Percentiles rank a stretch among this genome's conserved stretches.
These are phyloP conservation scores for Colletotrichum sp. DNA, from an alignment of 2,329 filamentous ascomycete genomes.

Conservation along the genomic window DNA sequence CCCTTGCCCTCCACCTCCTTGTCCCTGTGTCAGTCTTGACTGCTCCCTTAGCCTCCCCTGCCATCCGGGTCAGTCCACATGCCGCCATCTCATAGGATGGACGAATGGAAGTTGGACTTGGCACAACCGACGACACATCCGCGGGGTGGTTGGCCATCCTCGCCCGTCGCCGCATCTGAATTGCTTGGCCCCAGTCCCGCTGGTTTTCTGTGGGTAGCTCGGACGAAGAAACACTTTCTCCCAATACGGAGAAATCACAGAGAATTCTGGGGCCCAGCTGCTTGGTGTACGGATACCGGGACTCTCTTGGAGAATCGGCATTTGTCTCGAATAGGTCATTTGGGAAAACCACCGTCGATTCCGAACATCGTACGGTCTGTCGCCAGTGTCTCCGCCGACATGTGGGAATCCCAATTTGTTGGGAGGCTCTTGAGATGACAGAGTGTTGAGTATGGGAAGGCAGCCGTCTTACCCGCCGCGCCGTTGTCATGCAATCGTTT, in stretches of 20 bases:
- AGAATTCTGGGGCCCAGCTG: not conserved
- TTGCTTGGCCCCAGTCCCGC: not conserved
- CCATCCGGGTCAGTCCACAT: slow-evolving; percentile 15
- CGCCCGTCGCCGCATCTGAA: not conserved
- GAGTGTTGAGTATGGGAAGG: slow-evolving; percentile 8
- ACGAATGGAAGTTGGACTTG: slow-evolving; percentile 21
- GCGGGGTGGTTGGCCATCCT: not conserved
- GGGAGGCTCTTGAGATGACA: not conserved
- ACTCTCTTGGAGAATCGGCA: not conserved
- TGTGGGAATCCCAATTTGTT: slow-evolving; percentile 15
- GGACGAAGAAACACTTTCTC: not conserved
- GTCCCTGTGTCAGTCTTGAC: not conserved
- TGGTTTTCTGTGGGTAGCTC: not conserved
- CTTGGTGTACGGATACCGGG: not conserved
- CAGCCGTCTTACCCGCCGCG: not conserved
- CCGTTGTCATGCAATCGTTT: not conserved
- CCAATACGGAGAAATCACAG: not conserved
- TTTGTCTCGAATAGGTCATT: not conserved
- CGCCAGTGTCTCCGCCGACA: not conserved
- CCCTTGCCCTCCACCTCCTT: not conserved
- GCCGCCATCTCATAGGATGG: slow-evolving; percentile 17
- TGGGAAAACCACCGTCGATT: not conserved
- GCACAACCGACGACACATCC: slow-evolving; percentile 6
- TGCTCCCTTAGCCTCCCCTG: not conserved
- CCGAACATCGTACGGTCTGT: slow-evolving; percentile 1